Base-by-base conservation (phyloP, 2,329 filamentous ascomycete species). In the Claviceps sp. region DNA sequence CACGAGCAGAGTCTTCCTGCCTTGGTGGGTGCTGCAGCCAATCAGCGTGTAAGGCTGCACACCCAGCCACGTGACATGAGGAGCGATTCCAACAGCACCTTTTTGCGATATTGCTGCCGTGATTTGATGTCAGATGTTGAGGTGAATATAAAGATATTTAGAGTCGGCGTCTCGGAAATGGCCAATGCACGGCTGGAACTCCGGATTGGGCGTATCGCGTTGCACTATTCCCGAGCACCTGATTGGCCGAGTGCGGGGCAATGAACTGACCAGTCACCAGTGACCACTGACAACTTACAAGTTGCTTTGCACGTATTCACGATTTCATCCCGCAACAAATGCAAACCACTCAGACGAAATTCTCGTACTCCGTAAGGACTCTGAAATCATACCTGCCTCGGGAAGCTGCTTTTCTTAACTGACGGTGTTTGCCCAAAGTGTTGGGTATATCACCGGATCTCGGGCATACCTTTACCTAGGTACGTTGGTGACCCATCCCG, bases 401-500 rank as follows among this genome's bases (percentile, higher is more conserved):
- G 8, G 9, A 11, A 11, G 8, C 9, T 11, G 30, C 9, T 34
- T 34, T 34, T 11, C 30, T 34, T 34, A 11, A 4, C 8, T 34
- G 30, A 11, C 4, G 30, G 3, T 11, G 7, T 46, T 5, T 40
- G 14, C 13, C n/a, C 30, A 37, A 30, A 5, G 7, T n/a, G 34
- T 18, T 18, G 45, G 30, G 34, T 13, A 22, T 47, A 5, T 47
- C 45, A 5, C 22, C 46, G n/a, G 13, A 14, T 18, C 42, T 34
- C 18, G 41, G 34, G 36, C 16, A 26, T 42, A 24, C 42, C 20
- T 49, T 49, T 18, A 18, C 18, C 1, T 6, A n/a, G n/a, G n/a
- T n/a, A 13, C 13, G 16, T 18, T 26, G 53, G 55, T 55, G 54
- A 51, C 55, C 50, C 55, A 56, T 55, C 54, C 41, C 36, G 46